A percentile compares a stretch with the other conserved stretches of the same genome.
Evolutionary conservation across 202 grass and related monocot genomes (phyloP).

Genomic region (Bolboschoenoplectus hybrid): DNA sequence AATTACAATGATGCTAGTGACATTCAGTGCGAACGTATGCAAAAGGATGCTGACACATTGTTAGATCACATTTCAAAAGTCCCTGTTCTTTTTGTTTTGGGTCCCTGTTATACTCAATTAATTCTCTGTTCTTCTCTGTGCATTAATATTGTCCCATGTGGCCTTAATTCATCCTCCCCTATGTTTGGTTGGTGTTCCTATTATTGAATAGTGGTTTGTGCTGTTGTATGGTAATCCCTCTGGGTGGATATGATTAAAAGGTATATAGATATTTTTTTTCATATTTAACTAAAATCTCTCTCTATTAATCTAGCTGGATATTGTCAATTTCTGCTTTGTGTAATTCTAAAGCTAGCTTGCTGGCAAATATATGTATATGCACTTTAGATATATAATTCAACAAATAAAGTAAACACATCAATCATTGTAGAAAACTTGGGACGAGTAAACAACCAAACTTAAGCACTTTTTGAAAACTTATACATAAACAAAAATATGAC

Average conservation of each 20-base stretch:
- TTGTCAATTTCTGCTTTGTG: slow-evolving; percentile 17
- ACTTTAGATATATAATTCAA: neutral
- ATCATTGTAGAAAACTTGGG: neutral
- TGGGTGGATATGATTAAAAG: neutral
- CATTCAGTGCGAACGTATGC: slow-evolving; percentile 2
- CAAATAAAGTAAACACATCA: neutral
- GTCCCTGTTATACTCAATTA: neutral
- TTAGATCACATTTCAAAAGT: neutral
- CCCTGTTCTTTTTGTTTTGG: neutral
- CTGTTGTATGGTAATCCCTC: neutral
- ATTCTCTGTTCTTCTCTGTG: neutral
- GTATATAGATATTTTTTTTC: neutral
- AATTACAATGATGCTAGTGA: slow-evolving; percentile 10
- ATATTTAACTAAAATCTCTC: neutral
- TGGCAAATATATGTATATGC: neutral
- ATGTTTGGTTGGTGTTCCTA: neutral
- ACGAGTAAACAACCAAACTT: neutral
- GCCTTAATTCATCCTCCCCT: slow-evolving; percentile 17
- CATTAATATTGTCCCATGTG: slow-evolving; percentile 28
- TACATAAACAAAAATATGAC: neutral
- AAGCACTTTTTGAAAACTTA: too few relatives aligned
- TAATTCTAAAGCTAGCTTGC: neutral
- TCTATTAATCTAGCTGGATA: neutral
- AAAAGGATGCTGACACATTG: slow-evolving; percentile 15
- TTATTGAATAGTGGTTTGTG: neutral